A percentile compares a stretch with the other conserved stretches of the same genome.
phyloP scores from a whole-genome alignment of 1,284 basidiomycete genomes.

The Leccinum brunneo-olivaceum region DNA sequence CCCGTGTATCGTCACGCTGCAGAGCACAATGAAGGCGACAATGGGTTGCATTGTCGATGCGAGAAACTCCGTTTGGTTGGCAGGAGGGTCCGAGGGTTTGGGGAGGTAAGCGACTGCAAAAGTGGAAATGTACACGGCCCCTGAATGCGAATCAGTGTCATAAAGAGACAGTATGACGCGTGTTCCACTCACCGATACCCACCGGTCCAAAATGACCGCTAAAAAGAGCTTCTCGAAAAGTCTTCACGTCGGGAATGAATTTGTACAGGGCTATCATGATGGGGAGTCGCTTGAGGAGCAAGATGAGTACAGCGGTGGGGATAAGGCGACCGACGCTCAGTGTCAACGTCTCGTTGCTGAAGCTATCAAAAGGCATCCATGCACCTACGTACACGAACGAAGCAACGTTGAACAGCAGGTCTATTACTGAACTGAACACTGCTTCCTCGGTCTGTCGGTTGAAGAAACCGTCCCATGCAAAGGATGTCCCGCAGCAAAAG shows the following conservation, averaged over 20 bases:
- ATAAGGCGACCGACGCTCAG: constrained; percentile 79
- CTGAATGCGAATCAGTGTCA: constrained; percentile 26
- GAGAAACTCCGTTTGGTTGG: constrained; percentile 60
- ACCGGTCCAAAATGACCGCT: constrained; percentile 94
- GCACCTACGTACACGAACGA: constrained; percentile 91
- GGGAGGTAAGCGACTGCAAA: constrained; percentile 71
- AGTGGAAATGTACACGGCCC: constrained; percentile 88
- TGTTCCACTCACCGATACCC: constrained; percentile 57
- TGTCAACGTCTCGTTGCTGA: constrained; percentile 58
- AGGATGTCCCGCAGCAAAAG: constrained; percentile 93
- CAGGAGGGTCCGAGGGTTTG: constrained; percentile 45
- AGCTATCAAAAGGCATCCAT: constrained; percentile 86
- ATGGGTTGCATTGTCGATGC: constrained; percentile 80
- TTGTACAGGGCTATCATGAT: constrained; percentile 76
- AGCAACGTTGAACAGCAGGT: constrained; percentile 84
- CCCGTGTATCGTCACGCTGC: constrained; percentile 82
- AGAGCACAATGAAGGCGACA: constrained; percentile 86
- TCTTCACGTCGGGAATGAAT: constrained; percentile 93
- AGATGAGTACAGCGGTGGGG: constrained; percentile 72
- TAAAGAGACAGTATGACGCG: not conserved
- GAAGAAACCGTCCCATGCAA: constrained; percentile 99
- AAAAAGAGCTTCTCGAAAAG: constrained; percentile 80
- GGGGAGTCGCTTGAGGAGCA: constrained; percentile 80
- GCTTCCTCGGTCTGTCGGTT: constrained; percentile 93
- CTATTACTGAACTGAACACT: constrained; percentile 95